Conservation (phyloP, 108 stramenopile species). For the Licmophora abbreviata region DNA sequence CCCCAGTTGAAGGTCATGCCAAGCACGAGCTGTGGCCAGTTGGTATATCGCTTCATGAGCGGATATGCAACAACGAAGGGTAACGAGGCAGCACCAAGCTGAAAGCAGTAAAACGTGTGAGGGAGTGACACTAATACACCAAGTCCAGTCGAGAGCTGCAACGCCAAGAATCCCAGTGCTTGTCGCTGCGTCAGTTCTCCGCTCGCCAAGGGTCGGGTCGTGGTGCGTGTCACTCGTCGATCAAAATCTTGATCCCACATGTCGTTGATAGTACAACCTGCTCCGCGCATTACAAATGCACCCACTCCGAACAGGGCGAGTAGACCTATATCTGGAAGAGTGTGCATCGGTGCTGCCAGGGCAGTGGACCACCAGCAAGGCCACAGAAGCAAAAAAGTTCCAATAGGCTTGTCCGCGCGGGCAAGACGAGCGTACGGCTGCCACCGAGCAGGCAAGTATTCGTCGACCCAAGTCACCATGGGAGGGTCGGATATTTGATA, state of each 20-base stretch:
- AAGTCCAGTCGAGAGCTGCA: slow-evolving; percentile 80
- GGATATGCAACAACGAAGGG: slow-evolving; percentile 92
- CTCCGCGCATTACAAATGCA: slow-evolving; percentile 90
- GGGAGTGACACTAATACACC: slow-evolving; percentile 85
- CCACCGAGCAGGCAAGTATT: slow-evolving; percentile 15
- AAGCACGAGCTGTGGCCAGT: slow-evolving; percentile 91
- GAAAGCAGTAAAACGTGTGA: slow-evolving; percentile 56
- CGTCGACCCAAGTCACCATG: slow-evolving; percentile 49
- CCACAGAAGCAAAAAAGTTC: slow-evolving; percentile 78
- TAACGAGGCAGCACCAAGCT: slow-evolving; percentile 80
- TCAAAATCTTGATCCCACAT: slow-evolving; percentile 96
- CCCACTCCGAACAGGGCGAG: slow-evolving; percentile 66
- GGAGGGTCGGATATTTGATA: too few species aligned
- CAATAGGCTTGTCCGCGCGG: slow-evolving; percentile 82
- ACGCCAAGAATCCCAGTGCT: slow-evolving; percentile 75
- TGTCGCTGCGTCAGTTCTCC: slow-evolving; percentile 57
- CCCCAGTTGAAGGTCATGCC: slow-evolving; percentile 99
- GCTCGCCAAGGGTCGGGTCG: slow-evolving; percentile 78
- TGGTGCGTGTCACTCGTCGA: slow-evolving; percentile 78
- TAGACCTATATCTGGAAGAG: slow-evolving; percentile 29
- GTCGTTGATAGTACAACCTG: slow-evolving; percentile 98
- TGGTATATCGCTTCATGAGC: slow-evolving; percentile 89
- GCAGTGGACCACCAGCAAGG: slow-evolving; percentile 80
- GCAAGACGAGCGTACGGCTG: slow-evolving; percentile 76
- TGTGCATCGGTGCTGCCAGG: slow-evolving; percentile 30